These are phyloP conservation scores for Leishmania lainsoni DNA, from an alignment of 208 protist genomes.

Conservation along the genomic window DNA sequence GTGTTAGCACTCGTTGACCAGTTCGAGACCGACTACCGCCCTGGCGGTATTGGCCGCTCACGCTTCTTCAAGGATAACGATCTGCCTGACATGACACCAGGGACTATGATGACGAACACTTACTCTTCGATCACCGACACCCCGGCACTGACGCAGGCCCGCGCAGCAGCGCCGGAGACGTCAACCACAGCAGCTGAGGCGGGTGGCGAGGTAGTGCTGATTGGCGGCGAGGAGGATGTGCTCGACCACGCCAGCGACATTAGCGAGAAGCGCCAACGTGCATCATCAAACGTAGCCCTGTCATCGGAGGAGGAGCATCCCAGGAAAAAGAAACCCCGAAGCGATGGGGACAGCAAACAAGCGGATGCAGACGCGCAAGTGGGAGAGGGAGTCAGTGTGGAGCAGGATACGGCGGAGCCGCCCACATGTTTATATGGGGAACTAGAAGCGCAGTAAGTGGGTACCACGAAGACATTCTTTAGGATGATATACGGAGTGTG, in stretches of 20 bases:
- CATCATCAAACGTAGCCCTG: background rate
- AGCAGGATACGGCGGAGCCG: background rate
- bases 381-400: background rate
- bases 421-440: background rate
- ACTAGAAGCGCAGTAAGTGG: background rate
- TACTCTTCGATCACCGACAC: constrained; percentile 26
- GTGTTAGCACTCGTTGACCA: constrained; percentile 60
- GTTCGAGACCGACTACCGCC: constrained; percentile 77
- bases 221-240: background rate
- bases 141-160: background rate
- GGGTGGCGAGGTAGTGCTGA: background rate
- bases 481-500: background rate
- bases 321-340: background rate
- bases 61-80: constrained; percentile 76
- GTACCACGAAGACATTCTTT: no score
- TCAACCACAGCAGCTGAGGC: background rate
- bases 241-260: background rate
- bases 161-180: background rate
- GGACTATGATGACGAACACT: constrained; percentile 24
- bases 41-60: constrained; percentile 65
- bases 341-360: background rate
- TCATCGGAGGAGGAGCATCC: background rate
- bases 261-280: background rate
- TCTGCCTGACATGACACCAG: constrained; percentile 33
- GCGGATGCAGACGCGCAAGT: background rate